These are phyloP conservation scores for Penicillium lividum DNA, from an alignment of 495 filamentous ascomycete genomes.

Conservation along the genomic window DNA sequence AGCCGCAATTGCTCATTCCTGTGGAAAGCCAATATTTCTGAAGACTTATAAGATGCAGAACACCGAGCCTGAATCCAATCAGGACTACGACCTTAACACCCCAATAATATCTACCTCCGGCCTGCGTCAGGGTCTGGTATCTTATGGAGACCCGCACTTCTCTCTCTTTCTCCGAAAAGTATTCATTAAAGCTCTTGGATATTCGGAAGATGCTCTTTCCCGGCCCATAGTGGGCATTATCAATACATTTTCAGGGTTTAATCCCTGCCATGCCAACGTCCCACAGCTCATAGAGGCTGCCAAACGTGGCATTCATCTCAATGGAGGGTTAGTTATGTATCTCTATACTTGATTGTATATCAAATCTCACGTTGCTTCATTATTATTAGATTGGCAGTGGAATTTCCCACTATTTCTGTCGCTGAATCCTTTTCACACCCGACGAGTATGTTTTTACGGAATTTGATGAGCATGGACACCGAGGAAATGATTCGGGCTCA, in stretches of 20 bases:
- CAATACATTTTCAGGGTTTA: constrained; percentile 66
- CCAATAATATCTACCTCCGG: constrained; percentile 52
- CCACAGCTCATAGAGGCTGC: constrained; percentile 67
- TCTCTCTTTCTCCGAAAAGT: constrained; percentile 69
- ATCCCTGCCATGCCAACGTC: constrained; percentile 68
- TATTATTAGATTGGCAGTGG: constrained; percentile 46
- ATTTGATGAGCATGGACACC: constrained; percentile 72
- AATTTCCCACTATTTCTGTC: constrained; percentile 67
- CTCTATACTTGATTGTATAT: too few species aligned
- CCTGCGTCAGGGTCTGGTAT: constrained; percentile 59
- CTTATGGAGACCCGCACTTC: constrained; percentile 71
- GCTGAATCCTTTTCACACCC: constrained; percentile 63
- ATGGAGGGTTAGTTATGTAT: constrained; percentile 40
- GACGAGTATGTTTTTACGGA: constrained; percentile 69
- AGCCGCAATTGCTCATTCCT: background rate
- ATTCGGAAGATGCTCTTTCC: constrained; percentile 65
- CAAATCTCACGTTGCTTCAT: too few species aligned
- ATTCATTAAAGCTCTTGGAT: constrained; percentile 70
- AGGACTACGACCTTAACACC: constrained; percentile 55
- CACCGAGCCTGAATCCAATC: constrained; percentile 19
- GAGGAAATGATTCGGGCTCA: constrained; percentile 71
- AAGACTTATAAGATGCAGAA: constrained; percentile 6
- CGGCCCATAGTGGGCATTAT: constrained; percentile 66
- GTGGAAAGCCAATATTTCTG: background rate
- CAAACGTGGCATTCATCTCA: constrained; percentile 61